Percentiles rank a stretch among this genome's conserved stretches.
These are phyloP conservation scores for Kodamaea plutei DNA, from an alignment of 1,139 yeast species.

Conservation along the genomic window DNA sequence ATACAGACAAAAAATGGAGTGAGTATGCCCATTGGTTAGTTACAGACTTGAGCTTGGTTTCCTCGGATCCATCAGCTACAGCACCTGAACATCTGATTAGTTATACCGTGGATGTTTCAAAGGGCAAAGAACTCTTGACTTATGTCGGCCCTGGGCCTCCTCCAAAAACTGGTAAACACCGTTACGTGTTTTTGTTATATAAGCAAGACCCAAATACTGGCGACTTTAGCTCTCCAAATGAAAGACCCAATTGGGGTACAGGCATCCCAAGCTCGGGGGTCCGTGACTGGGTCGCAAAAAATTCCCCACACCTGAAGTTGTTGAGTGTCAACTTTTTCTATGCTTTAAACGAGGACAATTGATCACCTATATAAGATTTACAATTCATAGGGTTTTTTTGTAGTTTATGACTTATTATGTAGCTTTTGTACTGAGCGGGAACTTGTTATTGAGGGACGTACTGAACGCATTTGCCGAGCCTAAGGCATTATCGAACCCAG, in stretches of 20 bases:
- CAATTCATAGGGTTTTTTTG: no score
- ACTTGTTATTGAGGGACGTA: no score
- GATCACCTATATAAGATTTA: not conserved
- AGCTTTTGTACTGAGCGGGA: no score
- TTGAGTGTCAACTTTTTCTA: constrained; percentile 77
- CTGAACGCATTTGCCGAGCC: no score
- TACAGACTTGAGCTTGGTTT: constrained; percentile 54
- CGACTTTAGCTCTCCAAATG: constrained; percentile 41
- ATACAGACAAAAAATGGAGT: constrained; percentile 79
- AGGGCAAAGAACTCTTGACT: constrained; percentile 33
- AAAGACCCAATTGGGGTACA: constrained; percentile 84
- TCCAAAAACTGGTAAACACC: constrained; percentile 73
- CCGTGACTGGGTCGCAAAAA: constrained; percentile 62
- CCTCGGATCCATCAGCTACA: constrained; percentile 21
- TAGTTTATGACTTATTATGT: no score
- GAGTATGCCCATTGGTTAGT: constrained; percentile 79
- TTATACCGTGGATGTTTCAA: constrained; percentile 29
- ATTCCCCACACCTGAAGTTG: constrained; percentile 57
- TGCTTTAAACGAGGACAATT: constrained; percentile 54
- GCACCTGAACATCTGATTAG: constrained; percentile 30
- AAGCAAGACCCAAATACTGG: constrained; percentile 49
- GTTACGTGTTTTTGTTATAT: constrained; percentile 72
- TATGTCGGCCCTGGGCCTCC: constrained; percentile 88
- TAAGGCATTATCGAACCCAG: no score
- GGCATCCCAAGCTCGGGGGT: constrained; percentile 73